Conservation (phyloP, 2,329 filamentous ascomycete genomes). For the Botrytis cinerea region DNA sequence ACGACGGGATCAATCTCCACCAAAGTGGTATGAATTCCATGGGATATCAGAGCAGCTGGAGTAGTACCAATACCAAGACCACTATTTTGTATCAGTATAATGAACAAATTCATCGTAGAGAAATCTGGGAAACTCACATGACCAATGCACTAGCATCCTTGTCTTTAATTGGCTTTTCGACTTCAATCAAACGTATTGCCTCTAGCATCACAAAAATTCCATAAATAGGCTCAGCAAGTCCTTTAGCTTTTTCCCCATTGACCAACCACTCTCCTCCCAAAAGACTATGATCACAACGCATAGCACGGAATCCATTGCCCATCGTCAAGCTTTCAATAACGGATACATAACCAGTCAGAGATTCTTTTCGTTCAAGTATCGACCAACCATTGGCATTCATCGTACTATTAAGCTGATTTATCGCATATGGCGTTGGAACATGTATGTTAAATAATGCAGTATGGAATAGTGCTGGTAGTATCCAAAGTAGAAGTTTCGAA, state of each 20-base stretch:
- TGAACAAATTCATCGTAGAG: not conserved
- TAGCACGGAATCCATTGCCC: slow-evolving; percentile 66
- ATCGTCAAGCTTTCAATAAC: slow-evolving; percentile 73
- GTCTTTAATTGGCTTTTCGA: slow-evolving; percentile 54
- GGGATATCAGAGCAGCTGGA: slow-evolving; percentile 79
- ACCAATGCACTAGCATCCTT: slow-evolving; percentile 77
- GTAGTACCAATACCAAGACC: slow-evolving; percentile 92
- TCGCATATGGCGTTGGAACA: slow-evolving; percentile 61
- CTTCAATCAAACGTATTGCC: slow-evolving; percentile 78
- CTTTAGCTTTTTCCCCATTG: slow-evolving; percentile 56
- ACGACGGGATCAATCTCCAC: slow-evolving; percentile 94
- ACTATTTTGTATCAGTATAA: slow-evolving; percentile 46
- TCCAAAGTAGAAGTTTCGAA: slow-evolving; percentile 66
- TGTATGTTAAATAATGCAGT: slow-evolving; percentile 74
- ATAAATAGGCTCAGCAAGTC: slow-evolving; percentile 87
- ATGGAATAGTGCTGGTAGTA: slow-evolving; percentile 72
- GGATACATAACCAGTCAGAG: slow-evolving; percentile 87
- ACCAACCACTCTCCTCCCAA: slow-evolving; percentile 88
- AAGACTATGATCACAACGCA: slow-evolving; percentile 93
- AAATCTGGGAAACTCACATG: slow-evolving; percentile 60
- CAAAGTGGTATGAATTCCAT: slow-evolving; percentile 89
- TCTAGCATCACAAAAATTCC: slow-evolving; percentile 96
- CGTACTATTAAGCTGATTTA: slow-evolving; percentile 63
- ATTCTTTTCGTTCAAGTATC: slow-evolving; percentile 80
- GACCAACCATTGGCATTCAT: slow-evolving; percentile 68